Base-by-base conservation (phyloP, 108 stramenopile species). In the Nannochloropsis oceanica region DNA sequence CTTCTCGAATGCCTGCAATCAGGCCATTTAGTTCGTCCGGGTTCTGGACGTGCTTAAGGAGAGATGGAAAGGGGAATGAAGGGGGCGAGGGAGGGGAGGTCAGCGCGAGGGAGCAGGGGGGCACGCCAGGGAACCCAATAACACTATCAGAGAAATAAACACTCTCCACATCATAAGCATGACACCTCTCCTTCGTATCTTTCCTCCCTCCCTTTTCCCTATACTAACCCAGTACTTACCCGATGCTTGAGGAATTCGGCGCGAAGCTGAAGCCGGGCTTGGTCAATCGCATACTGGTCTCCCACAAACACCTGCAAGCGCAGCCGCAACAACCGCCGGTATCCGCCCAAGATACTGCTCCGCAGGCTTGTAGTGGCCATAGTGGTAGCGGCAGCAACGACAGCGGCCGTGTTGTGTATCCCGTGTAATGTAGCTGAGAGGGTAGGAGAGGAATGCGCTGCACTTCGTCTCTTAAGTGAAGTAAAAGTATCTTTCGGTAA, bases 221-320 rank as follows among this genome's bases (percentile, higher is more conserved):
- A 34, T 5, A 7, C 59, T 73, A 7, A 7, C 59, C 59, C 43
- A 25, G 81, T 44, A 44, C 80, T 25, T 11, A 26, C 85, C 85
- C 81, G 80, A 80, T 85, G 80, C 44, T 85, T 85, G 80, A 44
- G 27, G 81, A 85, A 85, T 80, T 85, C 85, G 80, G 81, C n/a
- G 44, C 85, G 85, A 13, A 85, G 85, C 81, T 85, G 85, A 20
- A 27, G 43, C 44, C 81, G 80, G 12, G 85, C 44, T 26, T 80
- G 80, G 50, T 81, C 85, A 12, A 85, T 12, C 85, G 81, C 81
- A 11, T 80, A 27, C 9, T 44, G 26, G 44, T 85, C 85, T 18
- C 43, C 85, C 42, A 81, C 42, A 59, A 85, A 85, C 12, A 81
- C 85, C 14, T 14, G 24, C 10, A 85, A 22, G 42, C 85, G 85